These are phyloP conservation scores for Clonostachys chloroleuca DNA, from an alignment of 2,329 filamentous ascomycete genomes.

Conservation along the genomic window DNA sequence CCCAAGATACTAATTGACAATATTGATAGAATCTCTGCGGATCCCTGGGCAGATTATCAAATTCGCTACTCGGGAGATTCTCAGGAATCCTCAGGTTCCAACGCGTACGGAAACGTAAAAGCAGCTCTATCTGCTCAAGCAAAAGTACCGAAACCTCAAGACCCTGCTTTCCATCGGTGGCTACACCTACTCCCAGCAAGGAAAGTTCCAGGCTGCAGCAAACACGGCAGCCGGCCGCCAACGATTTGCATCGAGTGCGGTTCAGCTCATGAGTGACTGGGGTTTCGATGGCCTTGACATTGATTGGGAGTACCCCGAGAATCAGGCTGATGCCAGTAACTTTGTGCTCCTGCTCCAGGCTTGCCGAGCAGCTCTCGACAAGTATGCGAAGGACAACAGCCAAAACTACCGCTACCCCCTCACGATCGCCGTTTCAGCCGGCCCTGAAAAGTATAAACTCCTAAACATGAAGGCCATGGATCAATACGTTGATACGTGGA, in stretches of 20 bases:
- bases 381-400: slow-evolving; percentile 39
- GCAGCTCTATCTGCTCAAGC: slow-evolving; percentile 82
- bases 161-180: slow-evolving; percentile 83
- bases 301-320: slow-evolving; percentile 64
- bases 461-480: slow-evolving; percentile 63
- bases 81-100: slow-evolving; percentile 22
- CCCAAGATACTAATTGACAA: background rate
- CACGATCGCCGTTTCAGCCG: slow-evolving; percentile 60
- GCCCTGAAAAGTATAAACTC: slow-evolving; percentile 55
- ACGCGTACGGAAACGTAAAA: slow-evolving; percentile 89
- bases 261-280: slow-evolving; percentile 71
- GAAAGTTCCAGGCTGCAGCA: slow-evolving; percentile 73
- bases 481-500: slow-evolving; percentile 66
- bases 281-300: slow-evolving; percentile 72
- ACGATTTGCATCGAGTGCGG: slow-evolving; percentile 68
- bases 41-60: background rate
- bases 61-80: background rate
- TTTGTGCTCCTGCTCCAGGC: slow-evolving; percentile 53
- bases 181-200: slow-evolving; percentile 73
- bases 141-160: slow-evolving; percentile 76
- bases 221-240: slow-evolving; percentile 65
- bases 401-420: slow-evolving; percentile 52
- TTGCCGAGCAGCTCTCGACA: slow-evolving; percentile 53
- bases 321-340: slow-evolving; percentile 46
- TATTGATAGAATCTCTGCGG: background rate